Conservation (phyloP, 2,329 filamentous ascomycete genomes). For the Diaporthe velutina region DNA sequence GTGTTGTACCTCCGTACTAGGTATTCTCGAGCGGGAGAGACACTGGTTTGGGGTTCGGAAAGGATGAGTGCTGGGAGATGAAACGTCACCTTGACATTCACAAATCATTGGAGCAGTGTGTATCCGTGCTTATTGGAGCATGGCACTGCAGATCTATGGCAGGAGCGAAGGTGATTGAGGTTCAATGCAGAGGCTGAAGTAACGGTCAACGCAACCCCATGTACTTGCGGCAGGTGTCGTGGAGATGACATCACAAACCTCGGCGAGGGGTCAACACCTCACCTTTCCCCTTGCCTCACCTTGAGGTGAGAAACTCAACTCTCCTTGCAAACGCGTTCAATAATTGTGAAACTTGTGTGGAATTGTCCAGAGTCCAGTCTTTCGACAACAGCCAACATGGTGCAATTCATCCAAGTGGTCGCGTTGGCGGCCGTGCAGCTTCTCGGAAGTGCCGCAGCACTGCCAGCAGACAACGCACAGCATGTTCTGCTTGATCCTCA, state of each 20-base stretch:
- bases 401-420: background rate
- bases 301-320: too few relatives aligned
- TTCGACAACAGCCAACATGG: background rate
- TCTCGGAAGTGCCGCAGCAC: background rate
- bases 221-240: conserved; percentile 12
- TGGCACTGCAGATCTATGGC: background rate
- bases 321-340: background rate
- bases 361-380: background rate
- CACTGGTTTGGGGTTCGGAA: background rate
- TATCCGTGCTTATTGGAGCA: background rate
- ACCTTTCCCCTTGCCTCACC: background rate
- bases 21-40: background rate
- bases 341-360: too few relatives aligned
- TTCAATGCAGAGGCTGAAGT: conserved; percentile 1
- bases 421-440: background rate
- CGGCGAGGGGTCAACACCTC: conserved; percentile 30
- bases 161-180: background rate
- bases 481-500: background rate
- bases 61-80: background rate
- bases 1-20: too few relatives aligned
- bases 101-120: background rate
- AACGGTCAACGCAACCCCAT: background rate
- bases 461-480: conserved; percentile 8
- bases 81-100: background rate
- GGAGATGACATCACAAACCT: conserved; percentile 35